These are phyloP conservation scores for Nepenthes mirabilis DNA, from an alignment of 148 eudicot genomes.

Conservation along the genomic window DNA sequence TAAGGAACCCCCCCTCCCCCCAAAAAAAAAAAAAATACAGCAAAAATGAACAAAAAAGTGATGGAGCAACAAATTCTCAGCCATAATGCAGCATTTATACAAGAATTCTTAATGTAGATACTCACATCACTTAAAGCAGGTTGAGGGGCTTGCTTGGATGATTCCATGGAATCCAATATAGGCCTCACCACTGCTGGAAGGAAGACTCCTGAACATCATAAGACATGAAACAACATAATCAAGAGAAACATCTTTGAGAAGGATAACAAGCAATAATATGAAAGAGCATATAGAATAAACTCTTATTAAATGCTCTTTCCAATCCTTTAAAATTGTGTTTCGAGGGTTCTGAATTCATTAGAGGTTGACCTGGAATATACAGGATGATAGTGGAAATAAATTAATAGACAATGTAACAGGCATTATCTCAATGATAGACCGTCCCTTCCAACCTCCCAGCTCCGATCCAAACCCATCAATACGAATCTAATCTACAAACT, in stretches of 20 bases:
- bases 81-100: neutral
- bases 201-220: constrained; percentile 59
- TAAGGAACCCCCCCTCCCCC: neutral
- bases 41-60: neutral
- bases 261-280: neutral
- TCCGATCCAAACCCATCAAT: no score
- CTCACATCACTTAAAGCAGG: constrained; percentile 82
- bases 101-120: constrained; percentile 6
- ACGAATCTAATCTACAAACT: no score
- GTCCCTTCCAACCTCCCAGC: no score
- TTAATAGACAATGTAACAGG: no score
- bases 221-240: constrained; percentile 1
- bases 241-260: neutral
- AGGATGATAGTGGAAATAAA: no score
- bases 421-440: no score
- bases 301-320: no score
- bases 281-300: no score
- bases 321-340: no score
- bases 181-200: constrained; percentile 99
- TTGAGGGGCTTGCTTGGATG: constrained; percentile 65
- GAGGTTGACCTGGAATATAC: no score
- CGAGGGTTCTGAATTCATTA: no score
- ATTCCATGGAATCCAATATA: constrained; percentile 64
- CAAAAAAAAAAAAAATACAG: neutral
- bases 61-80: neutral